A percentile compares a stretch with the other conserved stretches of the same genome.
phyloP scores from a whole-genome alignment of 73 alveolate species.

The Paramecium bursaria region DNA sequence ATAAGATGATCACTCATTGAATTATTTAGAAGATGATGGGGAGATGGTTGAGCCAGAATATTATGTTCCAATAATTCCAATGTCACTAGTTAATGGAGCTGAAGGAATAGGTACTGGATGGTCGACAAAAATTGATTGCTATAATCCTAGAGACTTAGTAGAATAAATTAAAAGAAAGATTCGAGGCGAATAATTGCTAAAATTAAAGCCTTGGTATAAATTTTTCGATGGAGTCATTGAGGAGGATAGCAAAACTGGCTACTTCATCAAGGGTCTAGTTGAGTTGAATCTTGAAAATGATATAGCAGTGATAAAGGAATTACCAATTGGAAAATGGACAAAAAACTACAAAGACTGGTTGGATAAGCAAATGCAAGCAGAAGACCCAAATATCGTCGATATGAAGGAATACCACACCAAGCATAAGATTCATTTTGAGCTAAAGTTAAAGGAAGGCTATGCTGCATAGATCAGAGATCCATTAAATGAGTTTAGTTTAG shows the following conservation, averaged over 20 bases:
- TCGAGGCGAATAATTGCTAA: slow-evolving; percentile 77
- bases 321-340: slow-evolving; percentile 97
- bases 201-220: slow-evolving; percentile 89
- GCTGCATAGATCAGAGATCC: slow-evolving; percentile 75
- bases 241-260: slow-evolving; percentile 77
- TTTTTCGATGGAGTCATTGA: slow-evolving; percentile 91
- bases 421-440: slow-evolving; percentile 92
- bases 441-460: slow-evolving; percentile 73
- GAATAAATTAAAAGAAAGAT: slow-evolving; percentile 84
- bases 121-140: slow-evolving; percentile 94
- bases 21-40: slow-evolving; percentile 98
- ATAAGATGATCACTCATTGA: slow-evolving; percentile 96
- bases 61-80: slow-evolving; percentile 99
- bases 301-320: slow-evolving; percentile 87
- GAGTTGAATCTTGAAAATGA: slow-evolving; percentile 83
- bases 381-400: slow-evolving; percentile 84
- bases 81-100: slow-evolving; percentile 97
- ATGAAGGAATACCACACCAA: slow-evolving; percentile 93
- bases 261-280: slow-evolving; percentile 83
- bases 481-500: slow-evolving; percentile 88
- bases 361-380: slow-evolving; percentile 78
- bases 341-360: slow-evolving; percentile 92
- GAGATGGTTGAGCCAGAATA: slow-evolving; percentile 99
- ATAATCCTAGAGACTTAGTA: slow-evolving; percentile 97
- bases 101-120: slow-evolving; percentile 99